phyloP scores from a whole-genome alignment of 2,329 filamentous ascomycete species.

The Diaporthe australafricana region DNA sequence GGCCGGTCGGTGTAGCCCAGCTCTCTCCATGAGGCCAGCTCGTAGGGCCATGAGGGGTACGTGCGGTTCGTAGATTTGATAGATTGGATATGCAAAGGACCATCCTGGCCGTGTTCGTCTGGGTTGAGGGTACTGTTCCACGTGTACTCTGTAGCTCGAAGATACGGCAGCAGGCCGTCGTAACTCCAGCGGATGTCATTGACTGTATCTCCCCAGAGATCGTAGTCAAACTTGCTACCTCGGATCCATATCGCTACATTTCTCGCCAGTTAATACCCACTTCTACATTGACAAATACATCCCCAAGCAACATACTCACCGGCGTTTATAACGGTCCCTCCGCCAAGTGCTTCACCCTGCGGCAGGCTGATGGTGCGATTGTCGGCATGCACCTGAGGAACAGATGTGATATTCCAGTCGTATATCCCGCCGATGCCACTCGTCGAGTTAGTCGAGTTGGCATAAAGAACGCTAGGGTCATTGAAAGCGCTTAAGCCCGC shows the following conservation, averaged over 20 bases:
- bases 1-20: slow-evolving; percentile 43
- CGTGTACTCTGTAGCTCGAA: slow-evolving; percentile 48
- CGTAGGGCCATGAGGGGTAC: slow-evolving; percentile 47
- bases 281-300: not conserved
- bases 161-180: slow-evolving; percentile 54
- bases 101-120: not conserved
- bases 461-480: slow-evolving; percentile 38
- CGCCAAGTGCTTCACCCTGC: slow-evolving; percentile 50
- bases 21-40: slow-evolving; percentile 47
- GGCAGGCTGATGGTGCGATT: slow-evolving; percentile 38
- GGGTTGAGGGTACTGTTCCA: slow-evolving; percentile 33
- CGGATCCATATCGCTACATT: slow-evolving; percentile 47
- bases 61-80: slow-evolving; percentile 44
- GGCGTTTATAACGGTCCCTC: slow-evolving; percentile 50
- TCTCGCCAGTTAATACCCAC: not conserved
- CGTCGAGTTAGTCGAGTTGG: slow-evolving; percentile 38
- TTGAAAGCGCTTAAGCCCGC: slow-evolving; percentile 45
- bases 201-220: slow-evolving; percentile 52
- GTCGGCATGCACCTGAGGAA: slow-evolving; percentile 41
- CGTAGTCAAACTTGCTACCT: slow-evolving; percentile 54
- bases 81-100: slow-evolving; percentile 42
- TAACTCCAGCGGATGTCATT: slow-evolving; percentile 54
- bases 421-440: slow-evolving; percentile 41
- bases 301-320: slow-evolving; percentile 25
- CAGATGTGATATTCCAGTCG: slow-evolving; percentile 46